A percentile compares a stretch with the other conserved stretches of the same genome.
These are phyloP conservation scores for Aspergillus eucalypticola DNA, from an alignment of 2,329 filamentous ascomycete genomes.

Conservation along the genomic window DNA sequence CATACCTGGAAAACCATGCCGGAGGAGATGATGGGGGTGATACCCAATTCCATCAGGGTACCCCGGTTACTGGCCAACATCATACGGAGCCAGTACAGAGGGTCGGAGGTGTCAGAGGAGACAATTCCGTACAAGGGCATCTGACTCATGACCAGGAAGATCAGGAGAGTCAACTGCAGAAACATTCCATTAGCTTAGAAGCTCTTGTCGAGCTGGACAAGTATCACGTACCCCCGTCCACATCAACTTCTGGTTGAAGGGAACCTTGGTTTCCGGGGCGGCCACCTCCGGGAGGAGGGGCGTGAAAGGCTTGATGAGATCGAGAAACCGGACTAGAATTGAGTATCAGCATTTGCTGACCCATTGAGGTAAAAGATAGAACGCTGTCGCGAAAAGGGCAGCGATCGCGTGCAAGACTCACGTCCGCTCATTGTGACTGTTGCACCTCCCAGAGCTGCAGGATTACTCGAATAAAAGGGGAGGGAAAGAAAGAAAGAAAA, in stretches of 20 bases:
- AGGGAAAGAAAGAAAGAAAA: constrained; percentile 30
- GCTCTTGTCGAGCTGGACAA: constrained; percentile 12
- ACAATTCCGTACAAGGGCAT: constrained; percentile 99
- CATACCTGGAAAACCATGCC: constrained; percentile 96
- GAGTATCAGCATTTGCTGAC: constrained; percentile 27
- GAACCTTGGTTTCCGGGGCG: constrained; percentile 96
- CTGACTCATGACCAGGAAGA: constrained; percentile 99
- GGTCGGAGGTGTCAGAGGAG: constrained; percentile 96
- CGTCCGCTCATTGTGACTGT: constrained; percentile 59
- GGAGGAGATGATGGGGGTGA: constrained; percentile 98
- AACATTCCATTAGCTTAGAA: constrained; percentile 23
- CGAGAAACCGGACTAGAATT: constrained; percentile 87
- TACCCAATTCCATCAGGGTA: constrained; percentile 93
- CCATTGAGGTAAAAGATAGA: constrained; percentile 27
- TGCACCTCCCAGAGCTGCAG: constrained; percentile 34
- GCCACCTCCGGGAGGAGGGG: constrained; percentile 99
- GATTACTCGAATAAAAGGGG: constrained; percentile 21
- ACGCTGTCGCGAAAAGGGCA: constrained; percentile 21
- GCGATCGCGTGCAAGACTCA: constrained; percentile 48
- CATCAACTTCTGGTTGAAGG: constrained; percentile 98
- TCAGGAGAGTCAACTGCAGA: constrained; percentile 76
- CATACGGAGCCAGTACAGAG: constrained; percentile 99
- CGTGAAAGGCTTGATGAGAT: constrained; percentile 99
- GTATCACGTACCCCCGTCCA: constrained; percentile 69
- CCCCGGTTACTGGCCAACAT: constrained; percentile 99